Percentiles rank a stretch among this genome's conserved stretches.
These are phyloP conservation scores for Candida pseudoglaebosa DNA, from an alignment of 805 yeast genomes.

Conservation along the genomic window DNA sequence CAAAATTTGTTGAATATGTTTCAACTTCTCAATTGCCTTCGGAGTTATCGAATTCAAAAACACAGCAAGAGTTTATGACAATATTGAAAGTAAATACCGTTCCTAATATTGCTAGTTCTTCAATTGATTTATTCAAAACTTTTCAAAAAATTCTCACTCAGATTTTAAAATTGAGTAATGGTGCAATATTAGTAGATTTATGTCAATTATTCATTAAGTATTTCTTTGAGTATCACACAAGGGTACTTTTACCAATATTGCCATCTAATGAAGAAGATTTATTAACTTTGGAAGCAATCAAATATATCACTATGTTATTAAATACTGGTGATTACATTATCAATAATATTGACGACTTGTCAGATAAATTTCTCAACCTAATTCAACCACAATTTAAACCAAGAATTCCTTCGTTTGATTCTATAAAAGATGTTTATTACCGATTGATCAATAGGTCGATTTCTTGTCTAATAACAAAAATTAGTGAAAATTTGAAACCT, in stretches of 20 bases:
- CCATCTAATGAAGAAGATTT: conserved; percentile 38
- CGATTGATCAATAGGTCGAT: conserved; percentile 57
- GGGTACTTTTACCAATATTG: conserved; percentile 30
- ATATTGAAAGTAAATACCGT: conserved; percentile 43
- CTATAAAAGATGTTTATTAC: conserved; percentile 52
- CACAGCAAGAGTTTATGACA: conserved; percentile 26
- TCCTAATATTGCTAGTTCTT: conserved; percentile 74
- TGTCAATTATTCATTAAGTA: conserved; percentile 62
- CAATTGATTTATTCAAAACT: conserved; percentile 79
- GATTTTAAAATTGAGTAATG: conserved; percentile 39
- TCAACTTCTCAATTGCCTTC: conserved; percentile 52
- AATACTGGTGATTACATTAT: conserved; percentile 91
- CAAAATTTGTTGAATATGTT: conserved; percentile 62
- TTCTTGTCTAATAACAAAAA: conserved; percentile 50
- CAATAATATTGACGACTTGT: conserved; percentile 72
- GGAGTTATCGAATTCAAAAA: conserved; percentile 22
- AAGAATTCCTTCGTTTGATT: conserved; percentile 48
- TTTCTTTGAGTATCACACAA: conserved; percentile 44
- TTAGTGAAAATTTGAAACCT: conserved; percentile 57
- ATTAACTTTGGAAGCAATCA: conserved; percentile 54
- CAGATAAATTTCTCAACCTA: conserved; percentile 49
- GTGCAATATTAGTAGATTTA: conserved; percentile 48
- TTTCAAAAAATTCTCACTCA: conserved; percentile 74
- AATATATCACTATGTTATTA: conserved; percentile 64
- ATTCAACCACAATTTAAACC: conserved; percentile 32